Evolutionary conservation across 331 rosid genomes (phyloP).

Genomic region (Malus hybrid): DNA sequence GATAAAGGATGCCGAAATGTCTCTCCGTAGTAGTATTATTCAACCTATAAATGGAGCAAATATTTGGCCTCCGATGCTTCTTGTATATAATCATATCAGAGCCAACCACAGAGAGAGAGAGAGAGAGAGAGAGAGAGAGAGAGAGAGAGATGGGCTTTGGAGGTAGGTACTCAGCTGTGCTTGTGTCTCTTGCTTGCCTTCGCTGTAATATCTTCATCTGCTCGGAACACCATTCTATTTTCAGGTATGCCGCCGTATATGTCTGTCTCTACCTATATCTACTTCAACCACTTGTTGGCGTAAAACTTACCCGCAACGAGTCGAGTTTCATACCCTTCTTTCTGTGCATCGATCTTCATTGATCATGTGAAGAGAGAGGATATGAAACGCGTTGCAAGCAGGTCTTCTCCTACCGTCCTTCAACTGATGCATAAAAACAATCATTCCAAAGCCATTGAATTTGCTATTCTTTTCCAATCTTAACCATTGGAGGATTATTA

Average conservation of each 20-base stretch:
- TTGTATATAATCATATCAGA: background rate
- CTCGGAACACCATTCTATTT: constrained; percentile 3
- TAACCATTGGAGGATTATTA: background rate
- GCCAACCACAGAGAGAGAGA: background rate
- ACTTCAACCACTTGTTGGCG: background rate
- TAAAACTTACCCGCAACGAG: background rate
- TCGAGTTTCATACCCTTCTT: background rate
- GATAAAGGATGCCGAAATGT: no score
- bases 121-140: background rate
- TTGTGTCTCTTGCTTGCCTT: constrained; percentile 24
- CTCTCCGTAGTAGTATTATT: background rate
- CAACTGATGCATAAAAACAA: background rate
- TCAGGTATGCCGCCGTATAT: background rate
- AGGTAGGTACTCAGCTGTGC: constrained; percentile 1
- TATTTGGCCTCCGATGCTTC: background rate
- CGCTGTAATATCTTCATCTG: constrained; percentile 2
- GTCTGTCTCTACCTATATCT: background rate
- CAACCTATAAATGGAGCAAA: background rate
- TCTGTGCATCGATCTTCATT: background rate
- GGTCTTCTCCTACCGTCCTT: background rate
- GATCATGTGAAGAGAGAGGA: background rate
- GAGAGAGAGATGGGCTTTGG: constrained; percentile 16
- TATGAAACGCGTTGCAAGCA: background rate
- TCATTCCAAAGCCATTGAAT: background rate
- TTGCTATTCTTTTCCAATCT: background rate